Evolutionary conservation across 2,329 filamentous ascomycete species (phyloP).

Genomic region (Sporothrix schenckii): DNA sequence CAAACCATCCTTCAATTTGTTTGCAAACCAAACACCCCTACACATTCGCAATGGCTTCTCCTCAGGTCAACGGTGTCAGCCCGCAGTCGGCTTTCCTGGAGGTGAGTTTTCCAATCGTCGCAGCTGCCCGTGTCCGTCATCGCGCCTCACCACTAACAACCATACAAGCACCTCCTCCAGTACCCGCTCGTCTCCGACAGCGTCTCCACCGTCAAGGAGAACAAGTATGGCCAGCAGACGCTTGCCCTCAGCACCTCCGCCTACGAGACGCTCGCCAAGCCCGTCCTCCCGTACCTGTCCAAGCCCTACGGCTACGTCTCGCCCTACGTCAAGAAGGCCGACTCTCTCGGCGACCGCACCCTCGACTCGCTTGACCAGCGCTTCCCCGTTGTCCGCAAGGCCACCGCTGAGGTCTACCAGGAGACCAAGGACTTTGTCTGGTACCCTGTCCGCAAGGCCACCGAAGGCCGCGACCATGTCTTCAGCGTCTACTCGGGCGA

Average conservation of each 20-base stretch:
- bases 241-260: conserved; percentile 73
- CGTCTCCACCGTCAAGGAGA: conserved; percentile 75
- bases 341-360: conserved; percentile 73
- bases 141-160: conserved; percentile 36
- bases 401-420: conserved; percentile 69
- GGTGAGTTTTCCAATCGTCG: conserved; percentile 23
- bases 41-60: conserved; percentile 33
- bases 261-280: conserved; percentile 75
- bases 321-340: conserved; percentile 82
- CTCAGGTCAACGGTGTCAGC: conserved; percentile 35
- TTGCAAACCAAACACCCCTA: background rate
- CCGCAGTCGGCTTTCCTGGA: conserved; percentile 36
- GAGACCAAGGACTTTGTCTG: conserved; percentile 65
- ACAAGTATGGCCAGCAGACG: conserved; percentile 82
- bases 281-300: conserved; percentile 75
- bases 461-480: conserved; percentile 65
- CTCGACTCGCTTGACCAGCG: conserved; percentile 68
- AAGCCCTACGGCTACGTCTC: conserved; percentile 80
- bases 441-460: conserved; percentile 64
- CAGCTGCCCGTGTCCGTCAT: too few relatives aligned
- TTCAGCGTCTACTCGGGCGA: conserved; percentile 60
- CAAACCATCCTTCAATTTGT: background rate
- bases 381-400: conserved; percentile 75
- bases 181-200: conserved; percentile 83
- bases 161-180: conserved; percentile 71